Evolutionary conservation across 495 filamentous ascomycete genomes (phyloP).

Genomic region (Neurospora sp.): DNA sequence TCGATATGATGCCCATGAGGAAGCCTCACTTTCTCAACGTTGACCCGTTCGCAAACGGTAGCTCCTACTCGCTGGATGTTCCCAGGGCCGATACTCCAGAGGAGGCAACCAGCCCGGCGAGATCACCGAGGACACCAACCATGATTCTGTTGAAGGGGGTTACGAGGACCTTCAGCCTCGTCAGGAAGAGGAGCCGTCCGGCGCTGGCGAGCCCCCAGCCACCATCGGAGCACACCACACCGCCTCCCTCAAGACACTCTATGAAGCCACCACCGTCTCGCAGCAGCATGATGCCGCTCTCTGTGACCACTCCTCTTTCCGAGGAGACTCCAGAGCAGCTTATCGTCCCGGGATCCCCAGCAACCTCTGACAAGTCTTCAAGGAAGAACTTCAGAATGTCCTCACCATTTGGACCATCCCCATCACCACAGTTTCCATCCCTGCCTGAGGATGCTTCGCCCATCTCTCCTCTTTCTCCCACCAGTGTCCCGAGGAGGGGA

Average conservation of each 20-base stretch:
- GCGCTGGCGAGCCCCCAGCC: slow-evolving; percentile 19
- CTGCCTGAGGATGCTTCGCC: neutral
- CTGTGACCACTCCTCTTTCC: neutral
- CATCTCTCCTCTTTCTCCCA: neutral
- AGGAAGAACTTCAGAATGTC: neutral
- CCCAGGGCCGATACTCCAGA: slow-evolving; percentile 14
- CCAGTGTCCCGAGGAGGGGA: slow-evolving; percentile 19
- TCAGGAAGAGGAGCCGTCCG: slow-evolving; percentile 36
- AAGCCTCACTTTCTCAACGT: slow-evolving; percentile 34
- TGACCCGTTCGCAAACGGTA: slow-evolving; percentile 35
- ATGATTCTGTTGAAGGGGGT: slow-evolving; percentile 30
- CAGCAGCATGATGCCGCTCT: neutral
- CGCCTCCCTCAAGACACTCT: neutral
- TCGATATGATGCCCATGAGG: slow-evolving; percentile 26
- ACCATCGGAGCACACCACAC: neutral
- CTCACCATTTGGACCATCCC: neutral
- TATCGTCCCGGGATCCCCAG: neutral
- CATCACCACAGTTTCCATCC: neutral
- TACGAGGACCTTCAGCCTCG: slow-evolving; percentile 34
- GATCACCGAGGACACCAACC: slow-evolving; percentile 29
- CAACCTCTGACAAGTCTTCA: neutral
- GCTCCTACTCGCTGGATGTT: slow-evolving; percentile 25
- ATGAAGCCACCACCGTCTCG: neutral
- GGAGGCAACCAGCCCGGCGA: slow-evolving; percentile 11
- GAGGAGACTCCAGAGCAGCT: neutral